Evolutionary conservation across 352 stramenopile genomes (phyloP).

Genomic region (Globisporangium spinosum): DNA sequence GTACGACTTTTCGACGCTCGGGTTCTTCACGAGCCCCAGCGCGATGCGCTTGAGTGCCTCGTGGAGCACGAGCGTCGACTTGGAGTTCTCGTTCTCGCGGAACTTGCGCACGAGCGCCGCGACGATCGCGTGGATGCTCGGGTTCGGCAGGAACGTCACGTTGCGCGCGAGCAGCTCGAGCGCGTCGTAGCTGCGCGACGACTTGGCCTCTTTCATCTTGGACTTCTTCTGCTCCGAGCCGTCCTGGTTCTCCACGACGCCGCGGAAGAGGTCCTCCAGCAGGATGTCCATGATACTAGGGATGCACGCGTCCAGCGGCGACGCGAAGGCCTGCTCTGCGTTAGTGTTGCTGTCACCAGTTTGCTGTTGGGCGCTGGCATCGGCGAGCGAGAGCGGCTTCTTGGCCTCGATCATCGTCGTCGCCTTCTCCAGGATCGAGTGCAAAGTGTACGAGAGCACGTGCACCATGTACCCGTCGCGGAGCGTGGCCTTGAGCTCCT

Average conservation of each 20-base stretch:
- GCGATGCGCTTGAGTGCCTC: conserved; percentile 80
- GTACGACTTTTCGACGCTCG: conserved; percentile 80
- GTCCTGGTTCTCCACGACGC: conserved; percentile 53
- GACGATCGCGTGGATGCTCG: conserved; percentile 74
- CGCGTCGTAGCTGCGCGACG: conserved; percentile 65
- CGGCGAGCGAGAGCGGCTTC: conserved; percentile 32
- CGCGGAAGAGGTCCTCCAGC: conserved; percentile 78
- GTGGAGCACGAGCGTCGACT: conserved; percentile 52
- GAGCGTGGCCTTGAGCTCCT: conserved; percentile 81
- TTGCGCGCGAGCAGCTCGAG: conserved; percentile 77
- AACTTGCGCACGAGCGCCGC: conserved; percentile 73
- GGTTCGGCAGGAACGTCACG: conserved; percentile 85
- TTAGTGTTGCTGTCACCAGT: conserved; percentile 17
- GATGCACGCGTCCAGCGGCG: conserved; percentile 73
- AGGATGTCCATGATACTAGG: conserved; percentile 82
- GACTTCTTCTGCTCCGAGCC: conserved; percentile 61
- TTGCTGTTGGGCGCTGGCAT: conserved; percentile 22
- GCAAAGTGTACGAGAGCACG: conserved; percentile 84
- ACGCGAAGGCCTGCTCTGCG: conserved; percentile 39
- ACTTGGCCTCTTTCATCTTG: conserved; percentile 87
- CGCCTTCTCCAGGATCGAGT: conserved; percentile 80
- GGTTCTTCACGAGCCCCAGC: conserved; percentile 78
- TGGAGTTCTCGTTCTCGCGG: conserved; percentile 54
- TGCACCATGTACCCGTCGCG: conserved; percentile 85
- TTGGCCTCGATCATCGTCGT: conserved; percentile 50